A percentile compares a stretch with the other conserved stretches of the same genome.
phyloP scores from a whole-genome alignment of 768 basidiomycete species.

The Clavaria fumosa region DNA sequence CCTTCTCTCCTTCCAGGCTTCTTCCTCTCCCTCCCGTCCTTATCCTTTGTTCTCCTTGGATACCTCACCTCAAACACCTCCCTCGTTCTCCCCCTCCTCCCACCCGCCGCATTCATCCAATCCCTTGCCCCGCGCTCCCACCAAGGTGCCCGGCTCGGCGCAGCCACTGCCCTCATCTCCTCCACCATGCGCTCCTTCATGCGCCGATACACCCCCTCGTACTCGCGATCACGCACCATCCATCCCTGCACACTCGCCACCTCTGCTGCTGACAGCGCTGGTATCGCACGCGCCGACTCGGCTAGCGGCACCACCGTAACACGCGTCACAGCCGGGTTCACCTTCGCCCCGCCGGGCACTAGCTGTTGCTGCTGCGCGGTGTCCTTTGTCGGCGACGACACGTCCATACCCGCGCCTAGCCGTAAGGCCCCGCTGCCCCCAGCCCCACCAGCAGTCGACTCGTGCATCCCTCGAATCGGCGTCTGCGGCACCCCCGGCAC shows the following conservation, averaged over 20 bases:
- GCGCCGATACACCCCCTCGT: slow-evolving; percentile 31
- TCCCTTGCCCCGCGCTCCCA: slow-evolving; percentile 63
- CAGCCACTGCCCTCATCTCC: slow-evolving; percentile 33
- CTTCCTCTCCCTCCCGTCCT: slow-evolving; percentile 21
- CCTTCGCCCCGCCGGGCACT: slow-evolving; percentile 9
- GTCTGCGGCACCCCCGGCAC: background rate
- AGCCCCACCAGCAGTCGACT: background rate
- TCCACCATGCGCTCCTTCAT: slow-evolving; percentile 38
- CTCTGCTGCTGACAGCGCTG: slow-evolving; percentile 34
- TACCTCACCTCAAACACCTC: slow-evolving; percentile 39
- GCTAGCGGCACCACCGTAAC: slow-evolving; percentile 46
- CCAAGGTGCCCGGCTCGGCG: slow-evolving; percentile 32
- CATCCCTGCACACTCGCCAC: slow-evolving; percentile 39
- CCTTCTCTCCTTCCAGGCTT: slow-evolving; percentile 51
- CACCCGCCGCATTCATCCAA: slow-evolving; percentile 22
- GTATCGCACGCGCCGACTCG: slow-evolving; percentile 38
- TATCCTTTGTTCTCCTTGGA: slow-evolving; percentile 25
- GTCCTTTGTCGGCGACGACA: background rate
- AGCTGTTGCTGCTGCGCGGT: background rate
- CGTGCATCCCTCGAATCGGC: background rate
- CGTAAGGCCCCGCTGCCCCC: background rate
- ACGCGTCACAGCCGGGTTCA: slow-evolving; percentile 43
- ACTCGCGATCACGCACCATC: slow-evolving; percentile 48
- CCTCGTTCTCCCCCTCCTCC: slow-evolving; percentile 25
- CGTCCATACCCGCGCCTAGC: background rate